phyloP scores from a whole-genome alignment of 352 stramenopile species.

The Thalassiosira hispida region DNA sequence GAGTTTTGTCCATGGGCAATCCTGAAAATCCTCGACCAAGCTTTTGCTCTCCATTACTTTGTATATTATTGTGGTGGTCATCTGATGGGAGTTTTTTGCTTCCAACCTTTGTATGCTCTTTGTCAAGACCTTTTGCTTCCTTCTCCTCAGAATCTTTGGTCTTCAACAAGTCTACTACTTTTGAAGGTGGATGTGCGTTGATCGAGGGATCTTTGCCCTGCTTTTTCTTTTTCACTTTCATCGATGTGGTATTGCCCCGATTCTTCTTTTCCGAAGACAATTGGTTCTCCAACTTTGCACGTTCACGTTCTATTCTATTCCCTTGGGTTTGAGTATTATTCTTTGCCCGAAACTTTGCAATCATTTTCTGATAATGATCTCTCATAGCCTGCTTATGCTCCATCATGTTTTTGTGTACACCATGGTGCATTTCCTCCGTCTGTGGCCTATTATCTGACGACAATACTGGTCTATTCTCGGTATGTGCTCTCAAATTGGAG shows the following conservation, averaged over 20 bases:
- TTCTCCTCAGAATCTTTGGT: neutral
- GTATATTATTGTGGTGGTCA: neutral
- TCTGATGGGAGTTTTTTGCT: neutral
- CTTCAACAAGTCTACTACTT: neutral
- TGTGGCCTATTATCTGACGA: neutral
- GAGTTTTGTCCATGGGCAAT: constrained; percentile 72
- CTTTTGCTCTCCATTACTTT: constrained; percentile 18
- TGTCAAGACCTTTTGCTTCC: neutral
- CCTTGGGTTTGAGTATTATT: neutral
- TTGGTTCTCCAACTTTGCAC: constrained; percentile 1
- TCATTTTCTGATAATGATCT: constrained; percentile 29
- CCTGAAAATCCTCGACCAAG: constrained; percentile 68
- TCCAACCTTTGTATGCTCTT: neutral
- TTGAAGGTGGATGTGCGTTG: neutral
- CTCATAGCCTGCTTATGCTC: constrained; percentile 31
- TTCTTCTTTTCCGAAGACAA: neutral
- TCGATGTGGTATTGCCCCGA: neutral
- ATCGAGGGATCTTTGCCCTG: neutral
- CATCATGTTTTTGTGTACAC: constrained; percentile 51
- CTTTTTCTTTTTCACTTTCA: neutral
- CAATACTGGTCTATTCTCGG: constrained; percentile 14
- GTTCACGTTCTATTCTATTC: neutral
- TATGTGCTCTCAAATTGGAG: constrained; percentile 18
- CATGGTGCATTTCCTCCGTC: constrained; percentile 35
- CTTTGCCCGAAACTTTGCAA: neutral